Base-by-base conservation (phyloP, 1,139 yeast species). In the Pichia sp. region DNA sequence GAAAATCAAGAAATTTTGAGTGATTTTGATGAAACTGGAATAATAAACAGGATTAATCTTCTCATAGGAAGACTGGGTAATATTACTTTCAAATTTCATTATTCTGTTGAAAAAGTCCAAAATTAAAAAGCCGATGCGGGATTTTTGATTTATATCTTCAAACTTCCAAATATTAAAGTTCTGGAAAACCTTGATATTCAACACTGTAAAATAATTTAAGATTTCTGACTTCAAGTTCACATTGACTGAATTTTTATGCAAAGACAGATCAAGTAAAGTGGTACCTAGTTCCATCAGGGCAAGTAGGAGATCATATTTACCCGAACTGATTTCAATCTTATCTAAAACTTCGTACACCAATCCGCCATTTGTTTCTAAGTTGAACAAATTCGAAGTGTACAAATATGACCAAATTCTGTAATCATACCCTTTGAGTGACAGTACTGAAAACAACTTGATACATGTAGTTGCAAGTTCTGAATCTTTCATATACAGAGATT, bases 341-440 rank as follows among this genome's bases (percentile, higher is more conserved):
- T 92, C 90, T 45, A 86, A 69, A 7, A 86, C 70, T 0, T 73
- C 71, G 1, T 79, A 64, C 0, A 81, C 78, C 43, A 79, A 65
- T 0, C 94, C 92, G 43, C 85, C 87, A 52, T 77, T 79, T 0
- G 88, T 87, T 49, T 77, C 74, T 43, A 73, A 72, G 16, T 83
- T 79, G 3, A 86, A 66, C 29, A 87, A 65, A 27, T 79, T 74
- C 1, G 95, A 82, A 45, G 79, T 77, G 23, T 80, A 73, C 23
- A 88, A 63, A 55, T 80, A 85, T 0, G 88, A 75, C 95, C 96
- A 88, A 3, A 88, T 83, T 50, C 88, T 68, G 51, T 75, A 73
- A 0, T 95, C 77, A 40, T 72, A 73, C 6, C 76, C 57, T 32
- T 65, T 36, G 68, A 67, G 36, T 70, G 66, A 44, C 78, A 67